Evolutionary conservation across 108 stramenopile species (phyloP).

Genomic region (Asterionellopsis glacialis): DNA sequence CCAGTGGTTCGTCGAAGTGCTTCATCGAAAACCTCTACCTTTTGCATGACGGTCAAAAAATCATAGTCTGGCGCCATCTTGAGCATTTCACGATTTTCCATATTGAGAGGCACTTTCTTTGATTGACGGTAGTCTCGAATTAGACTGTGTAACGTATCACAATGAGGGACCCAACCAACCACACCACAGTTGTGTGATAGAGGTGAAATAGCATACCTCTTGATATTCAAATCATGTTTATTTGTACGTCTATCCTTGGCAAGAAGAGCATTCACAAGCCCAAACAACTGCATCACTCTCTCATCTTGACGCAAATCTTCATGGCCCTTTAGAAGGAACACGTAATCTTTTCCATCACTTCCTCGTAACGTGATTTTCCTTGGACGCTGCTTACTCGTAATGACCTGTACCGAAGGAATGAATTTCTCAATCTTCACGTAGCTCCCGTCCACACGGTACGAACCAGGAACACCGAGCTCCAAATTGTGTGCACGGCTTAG

Average conservation of each 20-base stretch:
- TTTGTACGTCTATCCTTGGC: conserved; percentile 90
- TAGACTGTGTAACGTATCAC: conserved; percentile 96
- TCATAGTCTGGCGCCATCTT: conserved; percentile 91
- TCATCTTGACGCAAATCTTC: conserved; percentile 99
- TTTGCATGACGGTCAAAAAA: conserved; percentile 91
- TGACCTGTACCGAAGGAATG: conserved; percentile 79
- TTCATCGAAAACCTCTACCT: conserved; percentile 95
- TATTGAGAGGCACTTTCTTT: conserved; percentile 87
- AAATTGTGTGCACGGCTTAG: conserved; percentile 79
- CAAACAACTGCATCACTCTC: conserved; percentile 99
- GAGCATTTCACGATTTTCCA: conserved; percentile 94
- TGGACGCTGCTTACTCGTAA: conserved; percentile 98
- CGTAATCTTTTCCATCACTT: conserved; percentile 95
- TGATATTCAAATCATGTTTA: conserved; percentile 91
- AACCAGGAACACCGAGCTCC: conserved; percentile 96
- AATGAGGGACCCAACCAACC: conserved; percentile 98
- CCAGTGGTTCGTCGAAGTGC: conserved; percentile 81
- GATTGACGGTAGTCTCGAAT: conserved; percentile 90
- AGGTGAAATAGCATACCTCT: conserved; percentile 93
- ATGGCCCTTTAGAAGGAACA: conserved; percentile 99
- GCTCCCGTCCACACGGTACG: conserved; percentile 88
- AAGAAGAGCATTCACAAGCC: conserved; percentile 96
- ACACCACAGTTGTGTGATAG: conserved; percentile 96
- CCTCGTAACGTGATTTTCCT: conserved; percentile 94
- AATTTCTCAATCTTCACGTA: conserved; percentile 93